phyloP scores from a whole-genome alignment of 768 basidiomycete genomes.

The Rhodosporidiobolus odoratus region DNA sequence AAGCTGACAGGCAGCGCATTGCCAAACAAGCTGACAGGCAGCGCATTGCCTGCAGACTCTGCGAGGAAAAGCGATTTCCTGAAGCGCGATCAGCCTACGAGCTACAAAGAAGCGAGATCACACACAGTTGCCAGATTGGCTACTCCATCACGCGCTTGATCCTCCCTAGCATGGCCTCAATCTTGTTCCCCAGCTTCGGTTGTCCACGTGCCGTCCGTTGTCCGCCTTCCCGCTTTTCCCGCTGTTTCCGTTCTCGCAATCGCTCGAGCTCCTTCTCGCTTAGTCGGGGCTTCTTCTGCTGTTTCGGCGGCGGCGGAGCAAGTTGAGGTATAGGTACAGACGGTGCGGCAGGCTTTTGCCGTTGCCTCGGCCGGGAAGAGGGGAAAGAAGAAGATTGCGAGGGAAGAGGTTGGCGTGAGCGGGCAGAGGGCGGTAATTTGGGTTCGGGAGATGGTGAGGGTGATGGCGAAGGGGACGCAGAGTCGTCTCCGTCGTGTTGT shows the following conservation, averaged over 20 bases:
- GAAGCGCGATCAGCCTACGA: too few species aligned
- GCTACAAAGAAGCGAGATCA: too few species aligned
- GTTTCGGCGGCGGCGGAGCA: background rate
- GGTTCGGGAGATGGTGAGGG: slow-evolving; percentile 12
- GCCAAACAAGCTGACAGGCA: background rate
- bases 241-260: slow-evolving; percentile 25
- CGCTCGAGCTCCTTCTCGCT: slow-evolving; percentile 26
- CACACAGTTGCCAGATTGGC: too few species aligned
- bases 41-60: background rate
- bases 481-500: too few species aligned
- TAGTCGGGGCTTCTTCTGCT: slow-evolving; percentile 25
- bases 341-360: background rate
- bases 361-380: slow-evolving; percentile 9
- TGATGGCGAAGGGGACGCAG: slow-evolving; percentile 1
- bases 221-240: slow-evolving; percentile 25
- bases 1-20: too few species aligned
- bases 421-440: background rate
- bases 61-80: slow-evolving; percentile 34
- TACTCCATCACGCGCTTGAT: slow-evolving; percentile 24
- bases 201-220: slow-evolving; percentile 25
- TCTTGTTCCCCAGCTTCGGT: slow-evolving; percentile 30
- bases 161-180: slow-evolving; percentile 33
- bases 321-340: background rate
- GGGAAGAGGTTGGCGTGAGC: slow-evolving; percentile 13
- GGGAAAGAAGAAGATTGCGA: background rate